Percentiles rank a stretch among this genome's conserved stretches.
Conservation (phyloP, 345 rosid species). For the Melaleuca alternifolia region DNA sequence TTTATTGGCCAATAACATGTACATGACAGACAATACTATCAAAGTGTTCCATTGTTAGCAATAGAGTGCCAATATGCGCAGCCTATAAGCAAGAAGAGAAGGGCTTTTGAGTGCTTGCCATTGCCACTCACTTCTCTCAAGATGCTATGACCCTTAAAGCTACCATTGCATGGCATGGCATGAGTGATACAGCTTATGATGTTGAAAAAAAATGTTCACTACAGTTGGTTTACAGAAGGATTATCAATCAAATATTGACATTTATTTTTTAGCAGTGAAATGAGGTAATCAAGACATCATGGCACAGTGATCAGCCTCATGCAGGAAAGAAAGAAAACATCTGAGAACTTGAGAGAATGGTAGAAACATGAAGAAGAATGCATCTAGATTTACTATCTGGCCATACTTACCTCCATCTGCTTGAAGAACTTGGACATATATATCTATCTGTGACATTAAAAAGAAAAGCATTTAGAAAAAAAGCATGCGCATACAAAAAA, state of each 20-base stretch:
- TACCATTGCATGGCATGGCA: background rate
- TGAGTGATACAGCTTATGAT: background rate
- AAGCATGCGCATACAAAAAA: background rate
- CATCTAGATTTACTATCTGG: background rate
- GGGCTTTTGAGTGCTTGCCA: background rate
- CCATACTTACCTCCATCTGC: slow-evolving; percentile 82
- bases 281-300: background rate
- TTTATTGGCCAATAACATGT: background rate
- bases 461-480: background rate
- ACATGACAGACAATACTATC: background rate
- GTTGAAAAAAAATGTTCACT: background rate
- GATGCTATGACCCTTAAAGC: background rate
- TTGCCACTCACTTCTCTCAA: background rate
- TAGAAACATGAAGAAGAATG: background rate
- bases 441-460: slow-evolving; percentile 60
- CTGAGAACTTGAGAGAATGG: background rate
- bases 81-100: background rate
- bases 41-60: background rate
- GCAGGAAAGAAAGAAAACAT: background rate
- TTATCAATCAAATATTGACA: background rate
- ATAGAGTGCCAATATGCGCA: background rate
- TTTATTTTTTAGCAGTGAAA: background rate
- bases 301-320: background rate
- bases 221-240: background rate
- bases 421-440: slow-evolving; percentile 92